Base-by-base conservation (phyloP, 129 eudicot genomes). In the Saussurea involucrata region DNA sequence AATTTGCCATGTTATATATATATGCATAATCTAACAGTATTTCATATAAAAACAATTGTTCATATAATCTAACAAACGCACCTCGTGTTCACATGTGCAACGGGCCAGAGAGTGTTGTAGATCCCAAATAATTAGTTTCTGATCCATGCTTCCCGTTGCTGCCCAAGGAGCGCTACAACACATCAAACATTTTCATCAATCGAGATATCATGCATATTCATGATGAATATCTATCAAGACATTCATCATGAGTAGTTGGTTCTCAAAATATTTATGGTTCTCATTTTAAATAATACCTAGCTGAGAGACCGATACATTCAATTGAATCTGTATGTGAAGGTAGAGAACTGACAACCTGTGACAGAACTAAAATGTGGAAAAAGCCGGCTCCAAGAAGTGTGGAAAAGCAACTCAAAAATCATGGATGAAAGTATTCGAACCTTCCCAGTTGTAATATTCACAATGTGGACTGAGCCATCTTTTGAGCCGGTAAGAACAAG, bases 121-220 rank as follows among this genome's bases (percentile, higher is more conserved):
- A 85, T 95, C 97, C 97, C 99, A 95, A 3, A 95, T 85, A 12
- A 92, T 86, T 22, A 95, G 96, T 76, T 90, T 95, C 76, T 90
- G 74, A 79, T 95, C 96, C 93, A 92, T 81, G 87, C 99, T 86
- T 60, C 97, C 95, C 2, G 99, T 92, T 71, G 99, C 99, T 31
- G 90, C 99, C 90, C 90, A 87, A 53, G 89, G 89, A 31, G 92
- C 66, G 76, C 96, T 90, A 85, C 63, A 71, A 84, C 25, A 21
- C 67, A 78, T 46, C 58, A 17, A 5, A 18, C 22, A 53, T 53
- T 53, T n/a, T 53, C 49, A 40, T 40, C n/a, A n/a, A n/a, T n/a
- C n/a, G n/a, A n/a, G n/a, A n/a, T 10, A 53, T 53, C 22, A 53
- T 17, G 4, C 17, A n/a, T 53, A 53, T 53, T 53, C 22, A 18